These are phyloP conservation scores for Drechslera avenae DNA, from an alignment of 2,329 filamentous ascomycete genomes.

Conservation along the genomic window DNA sequence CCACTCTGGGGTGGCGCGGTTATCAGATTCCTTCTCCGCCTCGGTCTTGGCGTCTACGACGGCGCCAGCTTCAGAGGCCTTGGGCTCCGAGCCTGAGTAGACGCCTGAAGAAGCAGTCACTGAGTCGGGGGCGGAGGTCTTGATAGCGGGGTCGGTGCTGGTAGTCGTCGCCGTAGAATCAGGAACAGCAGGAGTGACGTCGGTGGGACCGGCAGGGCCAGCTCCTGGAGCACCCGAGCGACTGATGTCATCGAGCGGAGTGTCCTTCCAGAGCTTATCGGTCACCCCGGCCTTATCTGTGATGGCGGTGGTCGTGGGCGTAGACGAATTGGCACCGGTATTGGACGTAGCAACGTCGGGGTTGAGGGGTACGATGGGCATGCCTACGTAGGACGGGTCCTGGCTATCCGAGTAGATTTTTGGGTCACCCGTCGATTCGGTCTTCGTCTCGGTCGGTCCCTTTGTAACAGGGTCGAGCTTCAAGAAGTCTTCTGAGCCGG, in stretches of 20 bases:
- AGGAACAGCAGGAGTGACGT: constrained; percentile 12
- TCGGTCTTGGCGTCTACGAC: constrained; percentile 20
- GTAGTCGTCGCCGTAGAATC: constrained; percentile 9
- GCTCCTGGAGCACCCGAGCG: constrained; percentile 30
- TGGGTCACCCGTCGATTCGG: constrained; percentile 9
- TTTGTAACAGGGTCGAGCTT: constrained; percentile 21
- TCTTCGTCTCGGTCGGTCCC: constrained; percentile 6
- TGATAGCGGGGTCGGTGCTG: constrained; percentile 12
- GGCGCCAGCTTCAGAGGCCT: constrained; percentile 22
- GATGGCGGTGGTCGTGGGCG: constrained; percentile 38
- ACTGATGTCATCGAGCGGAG: constrained; percentile 33
- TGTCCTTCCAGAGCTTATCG: constrained; percentile 38
- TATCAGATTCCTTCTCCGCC: constrained; percentile 24
- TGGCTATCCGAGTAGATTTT: constrained; percentile 20
- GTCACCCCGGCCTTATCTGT: constrained; percentile 31
- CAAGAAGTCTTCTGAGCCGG: constrained; percentile 20
- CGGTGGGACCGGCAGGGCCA: constrained; percentile 22
- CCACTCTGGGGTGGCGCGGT: constrained; percentile 51
- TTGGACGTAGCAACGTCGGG: constrained; percentile 25
- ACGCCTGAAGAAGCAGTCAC: constrained; percentile 12
- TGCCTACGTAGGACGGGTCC: constrained; percentile 20
- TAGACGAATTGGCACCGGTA: constrained; percentile 25
- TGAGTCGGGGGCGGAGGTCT: constrained; percentile 22
- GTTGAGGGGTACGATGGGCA: constrained; percentile 27
- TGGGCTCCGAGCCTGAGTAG: constrained; percentile 15